These are phyloP conservation scores for Platanus orientalis DNA, from an alignment of 164 flowering plant genomes.

Conservation along the genomic window DNA sequence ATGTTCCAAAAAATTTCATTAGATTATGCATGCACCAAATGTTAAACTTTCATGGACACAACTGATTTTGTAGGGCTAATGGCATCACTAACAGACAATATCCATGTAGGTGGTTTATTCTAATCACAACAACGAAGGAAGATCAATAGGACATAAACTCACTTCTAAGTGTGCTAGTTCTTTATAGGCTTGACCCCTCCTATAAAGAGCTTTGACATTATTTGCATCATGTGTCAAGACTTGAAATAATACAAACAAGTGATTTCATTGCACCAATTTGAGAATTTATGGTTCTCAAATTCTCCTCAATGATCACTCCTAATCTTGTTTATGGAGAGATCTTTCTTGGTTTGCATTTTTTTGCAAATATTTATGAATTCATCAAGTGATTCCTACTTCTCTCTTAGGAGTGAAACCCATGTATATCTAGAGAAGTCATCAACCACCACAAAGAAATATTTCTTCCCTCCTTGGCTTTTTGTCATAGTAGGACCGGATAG, in stretches of 20 bases:
- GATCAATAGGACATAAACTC: conserved; percentile 24
- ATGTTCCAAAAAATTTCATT: conserved; percentile 10
- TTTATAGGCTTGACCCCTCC: conserved; percentile 93
- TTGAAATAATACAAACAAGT: conserved; percentile 32
- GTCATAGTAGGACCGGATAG: too few relatives aligned
- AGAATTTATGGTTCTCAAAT: too few relatives aligned
- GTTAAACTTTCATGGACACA: background rate
- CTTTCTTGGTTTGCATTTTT: too few relatives aligned
- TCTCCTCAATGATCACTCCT: too few relatives aligned
- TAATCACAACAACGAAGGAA: background rate
- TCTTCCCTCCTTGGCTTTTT: too few relatives aligned
- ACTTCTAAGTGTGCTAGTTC: conserved; percentile 67
- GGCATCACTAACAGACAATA: background rate
- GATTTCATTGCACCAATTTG: too few relatives aligned
- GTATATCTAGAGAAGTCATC: too few relatives aligned
- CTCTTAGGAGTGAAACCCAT: too few relatives aligned
- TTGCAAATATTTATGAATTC: too few relatives aligned
- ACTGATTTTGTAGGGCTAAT: background rate
- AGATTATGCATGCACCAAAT: conserved; percentile 10
- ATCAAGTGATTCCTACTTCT: too few relatives aligned
- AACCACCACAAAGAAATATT: too few relatives aligned
- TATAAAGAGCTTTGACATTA: conserved; percentile 92
- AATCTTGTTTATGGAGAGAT: too few relatives aligned
- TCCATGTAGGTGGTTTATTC: background rate
- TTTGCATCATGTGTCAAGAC: conserved; percentile 65